Base-by-base conservation (phyloP, 768 basidiomycete species). In the Lactifluus pinguis region DNA sequence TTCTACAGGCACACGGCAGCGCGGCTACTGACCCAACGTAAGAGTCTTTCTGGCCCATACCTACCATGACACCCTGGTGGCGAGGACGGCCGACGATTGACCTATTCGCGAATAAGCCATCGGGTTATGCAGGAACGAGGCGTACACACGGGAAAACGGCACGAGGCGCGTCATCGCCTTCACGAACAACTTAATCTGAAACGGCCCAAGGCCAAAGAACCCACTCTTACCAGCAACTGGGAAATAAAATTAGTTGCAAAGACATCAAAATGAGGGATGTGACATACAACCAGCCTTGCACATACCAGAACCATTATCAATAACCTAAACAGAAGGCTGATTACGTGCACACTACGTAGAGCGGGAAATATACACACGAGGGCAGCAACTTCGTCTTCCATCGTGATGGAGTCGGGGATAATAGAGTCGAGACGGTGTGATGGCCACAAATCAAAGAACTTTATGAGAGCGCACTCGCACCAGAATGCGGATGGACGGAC, bases 281-380 rank as follows among this genome's bases (percentile, higher is more conserved):
- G 34, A 86, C 88, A 69, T 75, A 92, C 90, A 92, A 77, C 95
- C 95, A 84, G 95, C 95, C 80, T 98, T 98, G 89, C 95, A 98
- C 95, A 98, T 98, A 77, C 95, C 95, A 71, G 95, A 98, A 72
- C 92, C 92, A 75, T 92, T 91, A 76, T 92, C 88, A 73, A 90
- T 87, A 75, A 91, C 89, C 88, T 89, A 66, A 21, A 53, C 66
- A 17, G 48, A 4, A 19, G 6, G 48, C 49, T 49, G 49, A 61
- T 38, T 55, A 50, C 48, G 39, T 8, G 38, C 38, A 9, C 29
- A 17, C 15, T 25, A 19, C 2, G 19, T 17, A 29, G 59, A 45
- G 39, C 21, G 45, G 15, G 19, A 39, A 50, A 11, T 55, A 30
- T 19, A 72, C 76, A 63, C 69, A 79, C 77, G 71, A 80, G 74